phyloP scores from a whole-genome alignment of 2,329 filamentous ascomycete genomes.

The Rutstroemia sp. region DNA sequence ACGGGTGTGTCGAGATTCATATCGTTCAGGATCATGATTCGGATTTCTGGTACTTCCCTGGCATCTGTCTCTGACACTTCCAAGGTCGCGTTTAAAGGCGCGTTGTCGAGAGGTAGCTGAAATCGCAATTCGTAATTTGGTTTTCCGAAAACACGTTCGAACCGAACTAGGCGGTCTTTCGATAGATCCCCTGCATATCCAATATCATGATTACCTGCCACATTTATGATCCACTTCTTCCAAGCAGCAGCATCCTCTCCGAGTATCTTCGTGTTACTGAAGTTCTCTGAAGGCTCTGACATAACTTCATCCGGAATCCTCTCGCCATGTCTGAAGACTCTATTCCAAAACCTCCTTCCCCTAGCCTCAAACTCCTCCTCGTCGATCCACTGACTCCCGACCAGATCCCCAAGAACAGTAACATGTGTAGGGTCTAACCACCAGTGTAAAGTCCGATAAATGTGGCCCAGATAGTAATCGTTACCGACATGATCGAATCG shows the following conservation, averaged over 20 bases:
- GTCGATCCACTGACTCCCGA: constrained; percentile 92
- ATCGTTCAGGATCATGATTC: constrained; percentile 80
- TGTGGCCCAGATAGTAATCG: constrained; percentile 89
- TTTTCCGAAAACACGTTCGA: constrained; percentile 78
- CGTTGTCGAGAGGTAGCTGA: constrained; percentile 41
- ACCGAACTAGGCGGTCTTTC: constrained; percentile 65
- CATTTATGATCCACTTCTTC: constrained; percentile 74
- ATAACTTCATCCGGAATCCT: constrained; percentile 53
- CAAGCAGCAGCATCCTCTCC: constrained; percentile 48
- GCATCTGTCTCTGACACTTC: constrained; percentile 36
- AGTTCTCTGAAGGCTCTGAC: constrained; percentile 37
- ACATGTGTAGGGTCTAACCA: constrained; percentile 82
- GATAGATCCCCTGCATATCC: constrained; percentile 92
- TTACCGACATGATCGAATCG: constrained; percentile 84
- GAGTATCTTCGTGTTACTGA: constrained; percentile 24
- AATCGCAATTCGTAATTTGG: constrained; percentile 86
- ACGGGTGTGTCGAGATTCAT: constrained; percentile 91
- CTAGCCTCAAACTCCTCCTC: constrained; percentile 76
- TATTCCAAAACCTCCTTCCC: constrained; percentile 69
- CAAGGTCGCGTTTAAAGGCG: constrained; percentile 28
- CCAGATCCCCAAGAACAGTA: constrained; percentile 79
- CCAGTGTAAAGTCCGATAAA: constrained; percentile 78
- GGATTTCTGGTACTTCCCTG: constrained; percentile 58
- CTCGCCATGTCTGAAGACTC: constrained; percentile 64
- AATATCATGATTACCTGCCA: constrained; percentile 93